Conservation (phyloP, 371 early-diverging fungal species). For the Dentiscutata heterogama region DNA sequence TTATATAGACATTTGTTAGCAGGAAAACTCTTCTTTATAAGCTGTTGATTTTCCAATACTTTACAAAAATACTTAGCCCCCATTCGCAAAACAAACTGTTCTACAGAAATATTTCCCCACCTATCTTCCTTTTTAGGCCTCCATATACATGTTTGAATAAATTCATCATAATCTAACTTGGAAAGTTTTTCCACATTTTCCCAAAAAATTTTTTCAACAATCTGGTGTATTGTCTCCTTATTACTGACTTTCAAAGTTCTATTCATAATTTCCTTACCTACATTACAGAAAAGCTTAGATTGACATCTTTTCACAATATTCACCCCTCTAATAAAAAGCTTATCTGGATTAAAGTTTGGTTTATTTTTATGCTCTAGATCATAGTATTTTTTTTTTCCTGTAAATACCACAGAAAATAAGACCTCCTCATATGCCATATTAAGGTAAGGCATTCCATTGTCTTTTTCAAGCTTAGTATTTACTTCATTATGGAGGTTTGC, state of each 20-base stretch:
- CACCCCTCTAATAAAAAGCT: conserved; percentile 12
- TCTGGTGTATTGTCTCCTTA: background rate
- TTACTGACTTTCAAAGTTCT: background rate
- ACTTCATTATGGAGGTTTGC: conserved; percentile 21
- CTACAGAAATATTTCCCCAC: background rate
- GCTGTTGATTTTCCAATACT: background rate
- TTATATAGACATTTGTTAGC: conserved; percentile 16
- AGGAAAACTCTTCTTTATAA: conserved; percentile 14
- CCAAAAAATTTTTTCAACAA: background rate
- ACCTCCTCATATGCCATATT: background rate
- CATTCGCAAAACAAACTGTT: background rate
- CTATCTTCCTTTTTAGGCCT: conserved; percentile 17
- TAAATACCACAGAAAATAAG: background rate
- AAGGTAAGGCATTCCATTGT: no score
- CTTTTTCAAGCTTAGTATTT: background rate
- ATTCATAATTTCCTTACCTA: conserved; percentile 32
- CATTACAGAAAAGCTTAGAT: conserved; percentile 18
- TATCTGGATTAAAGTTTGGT: conserved; percentile 9
- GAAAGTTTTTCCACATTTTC: conserved; percentile 7
- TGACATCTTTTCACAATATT: conserved; percentile 14
- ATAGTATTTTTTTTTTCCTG: background rate
- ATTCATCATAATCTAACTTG: conserved; percentile 2
- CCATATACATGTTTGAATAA: background rate
- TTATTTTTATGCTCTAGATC: background rate
- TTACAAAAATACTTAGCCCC: conserved; percentile 9